These are phyloP conservation scores for Orbilia ellipsospora DNA, from an alignment of 2,329 filamentous ascomycete species.

Conservation along the genomic window DNA sequence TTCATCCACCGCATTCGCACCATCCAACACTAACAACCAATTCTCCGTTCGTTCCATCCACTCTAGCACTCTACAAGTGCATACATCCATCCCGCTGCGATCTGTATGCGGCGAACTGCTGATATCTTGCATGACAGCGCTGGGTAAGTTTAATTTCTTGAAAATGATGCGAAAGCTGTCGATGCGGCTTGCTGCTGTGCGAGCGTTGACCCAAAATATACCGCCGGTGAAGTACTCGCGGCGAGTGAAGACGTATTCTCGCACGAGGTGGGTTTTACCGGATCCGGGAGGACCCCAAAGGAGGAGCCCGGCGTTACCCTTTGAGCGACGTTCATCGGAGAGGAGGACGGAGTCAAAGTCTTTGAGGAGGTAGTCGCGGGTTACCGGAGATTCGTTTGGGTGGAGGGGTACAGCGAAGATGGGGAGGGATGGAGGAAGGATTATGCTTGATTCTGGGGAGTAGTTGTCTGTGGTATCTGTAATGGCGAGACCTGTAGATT, in stretches of 20 bases:
- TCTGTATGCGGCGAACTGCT: slow-evolving; percentile 68
- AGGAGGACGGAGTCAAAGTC: slow-evolving; percentile 71
- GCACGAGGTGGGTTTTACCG: slow-evolving; percentile 76
- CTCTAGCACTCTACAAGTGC: slow-evolving; percentile 69
- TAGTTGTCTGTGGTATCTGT: slow-evolving; percentile 16
- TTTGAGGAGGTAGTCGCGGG: slow-evolving; percentile 70
- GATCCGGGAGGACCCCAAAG: slow-evolving; percentile 74
- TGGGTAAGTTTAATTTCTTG: slow-evolving; percentile 53
- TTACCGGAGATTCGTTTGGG: slow-evolving; percentile 71
- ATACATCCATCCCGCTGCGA: slow-evolving; percentile 63
- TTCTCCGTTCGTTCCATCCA: slow-evolving; percentile 73
- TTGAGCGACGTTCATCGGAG: slow-evolving; percentile 68
- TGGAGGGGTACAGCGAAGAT: slow-evolving; percentile 55
- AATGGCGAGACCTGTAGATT: slow-evolving; percentile 19
- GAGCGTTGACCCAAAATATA: slow-evolving; percentile 76
- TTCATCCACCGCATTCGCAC: slow-evolving; percentile 71
- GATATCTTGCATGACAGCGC: slow-evolving; percentile 73
- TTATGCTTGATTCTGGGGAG: slow-evolving; percentile 39
- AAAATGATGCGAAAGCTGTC: slow-evolving; percentile 54
- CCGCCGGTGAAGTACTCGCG: slow-evolving; percentile 71
- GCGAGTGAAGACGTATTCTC: slow-evolving; percentile 70
- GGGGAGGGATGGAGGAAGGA: slow-evolving; percentile 42
- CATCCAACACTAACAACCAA: slow-evolving; percentile 77
- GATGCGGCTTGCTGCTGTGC: slow-evolving; percentile 58
- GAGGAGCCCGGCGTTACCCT: slow-evolving; percentile 73